Percentiles rank a stretch among this genome's conserved stretches.
Conservation (phyloP, 768 basidiomycete species). For the Pleurotus citrinopileatus region DNA sequence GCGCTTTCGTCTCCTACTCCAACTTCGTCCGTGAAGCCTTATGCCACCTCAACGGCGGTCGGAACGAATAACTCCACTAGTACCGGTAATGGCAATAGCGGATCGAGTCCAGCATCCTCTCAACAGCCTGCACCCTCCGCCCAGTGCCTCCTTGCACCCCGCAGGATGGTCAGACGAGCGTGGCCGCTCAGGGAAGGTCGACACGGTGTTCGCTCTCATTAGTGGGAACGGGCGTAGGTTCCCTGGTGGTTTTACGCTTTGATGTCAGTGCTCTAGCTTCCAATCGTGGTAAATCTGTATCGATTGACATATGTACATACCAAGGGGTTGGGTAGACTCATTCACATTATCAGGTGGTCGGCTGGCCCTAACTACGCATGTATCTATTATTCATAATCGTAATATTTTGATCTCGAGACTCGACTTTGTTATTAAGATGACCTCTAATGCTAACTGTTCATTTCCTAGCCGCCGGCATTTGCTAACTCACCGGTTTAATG, state of each 20-base stretch:
- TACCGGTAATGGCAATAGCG: constrained; percentile 2
- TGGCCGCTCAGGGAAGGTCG: constrained; percentile 9
- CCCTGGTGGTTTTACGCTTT: constrained; percentile 6
- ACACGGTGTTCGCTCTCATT: constrained; percentile 6
- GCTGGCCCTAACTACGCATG: neutral
- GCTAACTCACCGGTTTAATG: constrained; percentile 8
- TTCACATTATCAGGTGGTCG: constrained; percentile 2
- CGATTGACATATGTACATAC: constrained; percentile 6
- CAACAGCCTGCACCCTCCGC: constrained; percentile 13
- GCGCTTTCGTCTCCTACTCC: constrained; percentile 13
- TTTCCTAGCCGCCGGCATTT: constrained; percentile 7
- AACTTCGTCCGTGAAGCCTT: constrained; percentile 1
- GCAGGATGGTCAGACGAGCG: constrained; percentile 20
- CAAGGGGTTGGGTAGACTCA: neutral
- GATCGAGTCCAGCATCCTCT: constrained; percentile 10
- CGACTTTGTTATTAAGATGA: too few species aligned
- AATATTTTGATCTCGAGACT: constrained; percentile 1
- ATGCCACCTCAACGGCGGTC: constrained; percentile 12
- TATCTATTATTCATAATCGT: neutral
- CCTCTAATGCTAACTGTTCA: neutral
- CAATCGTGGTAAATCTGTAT: constrained; percentile 8
- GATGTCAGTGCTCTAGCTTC: constrained; percentile 1
- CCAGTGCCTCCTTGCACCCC: constrained; percentile 24
- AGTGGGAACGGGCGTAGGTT: neutral
- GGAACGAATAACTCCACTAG: constrained; percentile 6